Base-by-base conservation (phyloP, 2,329 filamentous ascomycete genomes). In the Zymoseptoria crescenta region DNA sequence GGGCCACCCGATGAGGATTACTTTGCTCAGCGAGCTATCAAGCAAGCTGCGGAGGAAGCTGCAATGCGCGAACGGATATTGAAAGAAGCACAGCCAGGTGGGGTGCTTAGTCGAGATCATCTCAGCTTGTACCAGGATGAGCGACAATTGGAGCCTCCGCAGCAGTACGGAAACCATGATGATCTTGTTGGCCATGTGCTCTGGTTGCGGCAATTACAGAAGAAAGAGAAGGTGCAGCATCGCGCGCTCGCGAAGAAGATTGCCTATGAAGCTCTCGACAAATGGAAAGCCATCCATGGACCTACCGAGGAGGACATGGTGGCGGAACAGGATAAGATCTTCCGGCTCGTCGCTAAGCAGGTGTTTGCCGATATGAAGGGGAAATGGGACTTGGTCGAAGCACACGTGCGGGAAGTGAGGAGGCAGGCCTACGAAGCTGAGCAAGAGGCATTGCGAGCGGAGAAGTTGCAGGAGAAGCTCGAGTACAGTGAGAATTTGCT, bases 151-250 rank as follows among this genome's bases (percentile, higher is more conserved):
- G 88, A 95, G 67, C 89, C 89, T 0, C 83, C 85, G 0, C 81
- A 83, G 56, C 90, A 94, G 68, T 97, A 90, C 79, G 86, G 88
- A n/a, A 91, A 95, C 66, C 83, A 85, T 69, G 92, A 97, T 69
- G 89, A 97, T 70, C 80, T 97, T 56, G 80, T 88, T 52, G 86
- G 87, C 52, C 92, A 96, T 62, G 87, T 88, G 59, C 71, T 87
- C 10, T 87, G 92, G 66, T 93, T 97, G 67, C 85, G 89, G 53
- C 88, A 86, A 67, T 79, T 97, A 41, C 83, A 97, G 76, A 75
- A 87, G 2, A 83, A 85, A 59, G 94, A 99, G 72, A 88, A 91
- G 66, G 83, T 84, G 63, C 81, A 86, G 10, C 93, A 97, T 73
- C 84, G 84, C 41, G 79, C 83, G n/a, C 79, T 82, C 2, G 93